Evolutionary conservation across 139 green algal genomes (phyloP).

Genomic region (Diplosphaera chodatii): DNA sequence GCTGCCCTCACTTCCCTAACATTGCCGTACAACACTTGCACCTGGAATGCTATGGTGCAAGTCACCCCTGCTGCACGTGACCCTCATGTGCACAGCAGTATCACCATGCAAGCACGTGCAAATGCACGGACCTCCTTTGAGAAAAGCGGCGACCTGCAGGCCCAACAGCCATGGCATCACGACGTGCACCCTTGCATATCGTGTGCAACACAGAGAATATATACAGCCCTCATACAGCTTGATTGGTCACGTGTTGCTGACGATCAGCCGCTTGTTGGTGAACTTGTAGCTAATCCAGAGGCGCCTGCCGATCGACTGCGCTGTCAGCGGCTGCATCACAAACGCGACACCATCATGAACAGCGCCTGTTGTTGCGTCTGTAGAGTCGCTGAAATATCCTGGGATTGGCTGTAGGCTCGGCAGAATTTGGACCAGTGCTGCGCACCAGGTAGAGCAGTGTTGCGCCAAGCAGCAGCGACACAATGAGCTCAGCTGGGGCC

Average conservation of each 20-base stretch:
- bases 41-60: background rate
- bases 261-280: constrained; percentile 57
- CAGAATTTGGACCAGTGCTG: background rate
- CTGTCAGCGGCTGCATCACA: constrained; percentile 34
- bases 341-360: too few relatives aligned
- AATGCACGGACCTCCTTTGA: too few relatives aligned
- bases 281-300: constrained; percentile 51
- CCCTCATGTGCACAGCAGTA: too few relatives aligned
- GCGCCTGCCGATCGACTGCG: constrained; percentile 42
- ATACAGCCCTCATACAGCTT: constrained; percentile 26
- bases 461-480: constrained; percentile 37
- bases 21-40: constrained; percentile 40
- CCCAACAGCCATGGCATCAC: too few relatives aligned
- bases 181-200: too few relatives aligned
- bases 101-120: too few relatives aligned
- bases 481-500: constrained; percentile 36
- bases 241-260: constrained; percentile 48
- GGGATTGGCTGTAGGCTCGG: too few relatives aligned
- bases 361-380: too few relatives aligned
- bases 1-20: constrained; percentile 51
- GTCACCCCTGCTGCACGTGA: too few relatives aligned
- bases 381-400: too few relatives aligned
- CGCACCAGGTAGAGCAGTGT: constrained; percentile 46
- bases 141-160: too few relatives aligned
- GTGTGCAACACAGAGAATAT: background rate